phyloP scores from a whole-genome alignment of 1,139 yeast genomes.

The Geotrichum fermentans region DNA sequence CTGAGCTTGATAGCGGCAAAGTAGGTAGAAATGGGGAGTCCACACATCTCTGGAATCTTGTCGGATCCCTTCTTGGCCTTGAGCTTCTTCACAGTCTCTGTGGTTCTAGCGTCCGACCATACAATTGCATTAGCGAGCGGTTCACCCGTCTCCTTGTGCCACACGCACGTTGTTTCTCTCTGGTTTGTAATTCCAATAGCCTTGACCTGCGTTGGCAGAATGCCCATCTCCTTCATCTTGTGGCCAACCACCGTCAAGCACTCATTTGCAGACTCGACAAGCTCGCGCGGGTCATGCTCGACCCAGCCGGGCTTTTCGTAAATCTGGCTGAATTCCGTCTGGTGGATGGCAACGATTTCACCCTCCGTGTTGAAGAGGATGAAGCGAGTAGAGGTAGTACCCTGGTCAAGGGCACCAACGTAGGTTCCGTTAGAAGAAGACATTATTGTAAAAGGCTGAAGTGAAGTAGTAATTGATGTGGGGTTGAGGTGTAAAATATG shows the following conservation, averaged over 20 bases:
- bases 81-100: conserved; percentile 64
- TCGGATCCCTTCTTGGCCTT: conserved; percentile 57
- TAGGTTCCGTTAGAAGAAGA: conserved; percentile 25
- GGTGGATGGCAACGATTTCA: conserved; percentile 77
- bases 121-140: conserved; percentile 87
- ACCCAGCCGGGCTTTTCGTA: conserved; percentile 61
- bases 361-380: conserved; percentile 73
- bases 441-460: neutral
- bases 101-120: conserved; percentile 92
- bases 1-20: conserved; percentile 86
- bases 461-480: neutral
- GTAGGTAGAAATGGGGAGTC: conserved; percentile 85
- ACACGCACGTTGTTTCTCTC: conserved; percentile 90
- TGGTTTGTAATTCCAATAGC: conserved; percentile 84
- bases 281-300: conserved; percentile 86
- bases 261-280: conserved; percentile 61
- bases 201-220: conserved; percentile 33
- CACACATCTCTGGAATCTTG: conserved; percentile 62
- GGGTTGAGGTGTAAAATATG: neutral
- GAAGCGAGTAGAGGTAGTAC: conserved; percentile 92
- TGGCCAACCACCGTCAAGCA: conserved; percentile 38
- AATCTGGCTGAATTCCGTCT: conserved; percentile 58
- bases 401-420: conserved; percentile 68
- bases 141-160: conserved; percentile 79
- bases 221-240: conserved; percentile 33